Evolutionary conservation across 257 asterid species (phyloP).

Genomic region (Anisodus acutangulus): DNA sequence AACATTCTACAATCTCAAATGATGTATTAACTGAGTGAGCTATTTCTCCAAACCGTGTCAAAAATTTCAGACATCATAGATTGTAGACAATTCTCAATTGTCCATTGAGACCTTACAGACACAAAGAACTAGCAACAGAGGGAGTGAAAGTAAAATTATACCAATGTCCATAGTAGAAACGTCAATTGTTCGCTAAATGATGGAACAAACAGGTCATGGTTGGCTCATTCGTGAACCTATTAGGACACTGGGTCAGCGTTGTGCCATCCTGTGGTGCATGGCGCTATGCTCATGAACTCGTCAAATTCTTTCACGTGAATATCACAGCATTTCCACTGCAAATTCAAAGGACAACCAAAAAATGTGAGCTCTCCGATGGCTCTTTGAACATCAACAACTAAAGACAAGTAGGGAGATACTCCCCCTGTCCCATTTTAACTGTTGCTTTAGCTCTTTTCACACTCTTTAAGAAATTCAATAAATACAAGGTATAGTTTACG

Average conservation of each 20-base stretch:
- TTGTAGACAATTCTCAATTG: constrained; percentile 1
- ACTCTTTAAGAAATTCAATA: too few relatives aligned
- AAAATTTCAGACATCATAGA: not conserved
- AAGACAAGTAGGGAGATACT: not conserved
- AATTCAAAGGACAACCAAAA: not conserved
- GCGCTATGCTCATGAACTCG: constrained; percentile 78
- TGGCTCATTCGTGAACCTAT: constrained; percentile 25
- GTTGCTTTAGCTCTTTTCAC: too few relatives aligned
- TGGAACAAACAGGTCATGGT: constrained; percentile 12
- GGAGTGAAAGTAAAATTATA: constrained; percentile 7
- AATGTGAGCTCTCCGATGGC: not conserved
- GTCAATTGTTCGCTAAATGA: not conserved
- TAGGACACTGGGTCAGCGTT: constrained; percentile 49
- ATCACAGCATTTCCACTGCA: constrained; percentile 97
- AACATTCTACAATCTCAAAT: not conserved
- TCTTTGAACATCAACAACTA: not conserved
- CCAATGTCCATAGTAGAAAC: not conserved
- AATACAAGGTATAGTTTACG: too few relatives aligned
- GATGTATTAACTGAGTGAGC: not conserved
- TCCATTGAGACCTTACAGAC: constrained; percentile 17
- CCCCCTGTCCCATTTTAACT: too few relatives aligned
- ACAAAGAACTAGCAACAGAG: not conserved
- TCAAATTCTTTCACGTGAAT: constrained; percentile 87
- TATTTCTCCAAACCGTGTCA: not conserved
- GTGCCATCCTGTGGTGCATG: constrained; percentile 95